Conservation (phyloP, 2,329 filamentous ascomycete species). For the Trichoderma sp. region DNA sequence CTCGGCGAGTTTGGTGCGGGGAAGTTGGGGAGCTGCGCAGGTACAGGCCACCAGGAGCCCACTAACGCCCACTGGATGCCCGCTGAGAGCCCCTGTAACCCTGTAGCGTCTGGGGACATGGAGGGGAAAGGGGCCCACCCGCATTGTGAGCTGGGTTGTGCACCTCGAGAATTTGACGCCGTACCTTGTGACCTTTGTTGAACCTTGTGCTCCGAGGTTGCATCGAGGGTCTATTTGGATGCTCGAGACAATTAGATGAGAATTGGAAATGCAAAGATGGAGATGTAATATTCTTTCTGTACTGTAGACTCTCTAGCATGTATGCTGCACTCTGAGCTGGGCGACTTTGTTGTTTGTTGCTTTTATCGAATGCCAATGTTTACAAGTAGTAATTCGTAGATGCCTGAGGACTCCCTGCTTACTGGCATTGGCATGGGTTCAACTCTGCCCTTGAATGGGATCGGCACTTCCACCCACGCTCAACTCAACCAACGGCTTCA, state of each 20-base stretch:
- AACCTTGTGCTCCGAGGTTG: not conserved
- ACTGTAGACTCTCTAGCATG: not conserved
- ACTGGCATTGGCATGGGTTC: not conserved
- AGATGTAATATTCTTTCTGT: not conserved
- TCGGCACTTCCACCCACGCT: not conserved
- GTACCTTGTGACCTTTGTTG: not conserved
- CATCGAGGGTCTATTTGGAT: not conserved
- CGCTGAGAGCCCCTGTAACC: not conserved
- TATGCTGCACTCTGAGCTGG: not conserved
- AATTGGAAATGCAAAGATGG: not conserved
- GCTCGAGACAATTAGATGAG: not conserved
- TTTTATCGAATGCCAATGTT: not conserved
- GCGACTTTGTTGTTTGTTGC: not conserved
- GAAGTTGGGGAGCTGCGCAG: conserved; percentile 13
- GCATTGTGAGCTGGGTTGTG: not conserved
- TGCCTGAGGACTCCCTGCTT: not conserved
- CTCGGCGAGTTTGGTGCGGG: not conserved
- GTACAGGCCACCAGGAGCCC: conserved; percentile 1
- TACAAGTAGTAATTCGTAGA: not conserved
- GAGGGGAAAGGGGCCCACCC: not conserved
- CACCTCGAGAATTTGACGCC: not conserved
- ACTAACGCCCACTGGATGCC: not conserved
- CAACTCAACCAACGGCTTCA: not conserved
- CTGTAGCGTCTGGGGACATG: not conserved
- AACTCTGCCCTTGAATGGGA: not conserved